A percentile compares a stretch with the other conserved stretches of the same genome.
These are phyloP conservation scores for Salmacisia buchloeana DNA, from an alignment of 1,284 basidiomycete species.

Conservation along the genomic window DNA sequence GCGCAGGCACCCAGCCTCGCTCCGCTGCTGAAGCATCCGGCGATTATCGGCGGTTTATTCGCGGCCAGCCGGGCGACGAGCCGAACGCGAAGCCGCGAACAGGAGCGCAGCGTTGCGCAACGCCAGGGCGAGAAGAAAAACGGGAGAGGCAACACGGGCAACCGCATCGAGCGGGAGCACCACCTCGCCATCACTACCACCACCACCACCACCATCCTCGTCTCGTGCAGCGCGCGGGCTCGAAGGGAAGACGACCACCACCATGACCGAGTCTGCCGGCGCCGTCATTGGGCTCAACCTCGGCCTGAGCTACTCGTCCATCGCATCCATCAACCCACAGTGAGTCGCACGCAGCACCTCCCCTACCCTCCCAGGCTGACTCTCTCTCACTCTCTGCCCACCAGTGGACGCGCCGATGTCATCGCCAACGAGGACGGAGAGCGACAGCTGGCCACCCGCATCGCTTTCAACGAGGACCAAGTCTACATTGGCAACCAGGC, in stretches of 20 bases:
- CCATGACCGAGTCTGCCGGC: conserved; percentile 14
- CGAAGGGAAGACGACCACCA: not conserved
- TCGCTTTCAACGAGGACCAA: conserved; percentile 70
- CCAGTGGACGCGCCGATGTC: conserved; percentile 47
- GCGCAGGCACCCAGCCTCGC: no score
- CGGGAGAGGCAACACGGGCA: no score
- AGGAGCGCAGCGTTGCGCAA: no score
- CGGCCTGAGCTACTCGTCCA: conserved; percentile 90
- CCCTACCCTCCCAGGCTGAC: not conserved
- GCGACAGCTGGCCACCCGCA: conserved; percentile 89
- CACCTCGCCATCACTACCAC: no score
- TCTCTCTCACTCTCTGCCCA: not conserved
- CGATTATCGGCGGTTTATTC: no score
- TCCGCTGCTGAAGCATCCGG: no score
- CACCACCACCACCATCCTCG: not conserved
- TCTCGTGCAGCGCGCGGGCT: not conserved
- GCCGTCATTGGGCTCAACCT: conserved; percentile 84
- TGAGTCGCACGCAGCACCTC: conserved; percentile 47
- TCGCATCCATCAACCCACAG: conserved; percentile 89
- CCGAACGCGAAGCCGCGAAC: no score
- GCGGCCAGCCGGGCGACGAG: no score
- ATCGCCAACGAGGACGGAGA: conserved; percentile 99
- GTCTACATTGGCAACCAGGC: conserved; percentile 91
- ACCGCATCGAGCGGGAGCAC: no score
- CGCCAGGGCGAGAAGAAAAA: no score